Conservation (phyloP, 768 basidiomycete genomes). For the Candolleomyces aberdarensis region DNA sequence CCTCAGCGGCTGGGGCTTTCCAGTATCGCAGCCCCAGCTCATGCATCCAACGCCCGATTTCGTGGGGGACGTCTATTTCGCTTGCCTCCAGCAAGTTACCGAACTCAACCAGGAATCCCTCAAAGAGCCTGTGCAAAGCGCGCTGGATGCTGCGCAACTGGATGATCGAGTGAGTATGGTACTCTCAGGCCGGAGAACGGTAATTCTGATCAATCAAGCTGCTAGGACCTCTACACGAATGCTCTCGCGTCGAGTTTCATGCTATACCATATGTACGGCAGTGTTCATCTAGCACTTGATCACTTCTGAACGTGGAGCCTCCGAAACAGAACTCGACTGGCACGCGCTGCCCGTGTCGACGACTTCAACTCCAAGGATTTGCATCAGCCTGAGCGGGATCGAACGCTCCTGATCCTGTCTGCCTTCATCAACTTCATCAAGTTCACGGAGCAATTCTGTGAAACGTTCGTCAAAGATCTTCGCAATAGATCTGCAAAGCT, state of each 20-base stretch:
- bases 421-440: constrained; percentile 94
- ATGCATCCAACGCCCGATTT: constrained; percentile 65
- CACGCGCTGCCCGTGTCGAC: constrained; percentile 67
- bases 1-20: constrained; percentile 66
- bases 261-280: constrained; percentile 63
- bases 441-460: constrained; percentile 74
- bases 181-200: background rate
- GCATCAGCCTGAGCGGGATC: constrained; percentile 64
- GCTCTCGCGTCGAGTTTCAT: constrained; percentile 63
- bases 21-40: constrained; percentile 66
- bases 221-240: constrained; percentile 63
- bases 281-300: background rate
- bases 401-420: constrained; percentile 74
- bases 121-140: constrained; percentile 53
- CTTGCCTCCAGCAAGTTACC: constrained; percentile 72
- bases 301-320: constrained; percentile 3
- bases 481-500: constrained; percentile 56
- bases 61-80: constrained; percentile 64
- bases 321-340: constrained; percentile 57
- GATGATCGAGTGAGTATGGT: constrained; percentile 49
- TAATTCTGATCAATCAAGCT: background rate
- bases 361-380: constrained; percentile 79
- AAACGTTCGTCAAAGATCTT: constrained; percentile 57
- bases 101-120: constrained; percentile 57
- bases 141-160: constrained; percentile 47